Base-by-base conservation (phyloP, 1,139 yeast genomes). In the Pichia sp. region DNA sequence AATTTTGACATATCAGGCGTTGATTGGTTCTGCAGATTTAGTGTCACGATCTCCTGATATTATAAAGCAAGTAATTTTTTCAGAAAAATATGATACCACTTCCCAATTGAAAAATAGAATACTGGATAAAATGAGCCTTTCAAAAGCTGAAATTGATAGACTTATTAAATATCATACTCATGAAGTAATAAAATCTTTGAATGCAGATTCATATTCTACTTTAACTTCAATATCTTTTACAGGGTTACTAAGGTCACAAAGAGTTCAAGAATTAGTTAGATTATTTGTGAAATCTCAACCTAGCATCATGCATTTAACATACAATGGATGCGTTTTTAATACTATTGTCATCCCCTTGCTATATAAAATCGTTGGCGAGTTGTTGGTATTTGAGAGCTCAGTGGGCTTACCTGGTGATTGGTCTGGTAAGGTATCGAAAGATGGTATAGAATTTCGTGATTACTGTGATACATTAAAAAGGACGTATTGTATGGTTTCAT, bases 281-380 rank as follows among this genome's bases (percentile, higher is more conserved):
- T 25, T 51, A 12, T 61, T 60, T 52, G 57, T 52, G 5, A 54
- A 51, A 36, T 42, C 52, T 7, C 50, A 54, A 10, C 42, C 51
- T 1, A 44, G 44, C 22, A 34, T 59, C 37, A 42, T 57, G 42
- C 51, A 49, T 30, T 45, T 60, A 6, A 50, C 56, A 12, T 59
- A 47, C 34, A 52, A 50, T 40, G 60, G 59, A 9, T 52, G 56
- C 12, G 45, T 60, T 4, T 48, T 58, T 31, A 62, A 61, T 35
- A 50, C 52, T 9, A 36, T 55, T 22, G 50, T 61, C 6, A 47
- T 55, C 5, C 64, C 64, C 0, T 37, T 46, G 28, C 42, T 60
- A 8, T 55, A 58, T 37, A 55, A 54, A 36, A 46, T 48, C 26
- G 53, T 60, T 16, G 64, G 65, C 10, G 61, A 61, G 37, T 37